Conservation (phyloP, 2,329 filamentous ascomycete genomes). For the Purpureocillium lavendulum region DNA sequence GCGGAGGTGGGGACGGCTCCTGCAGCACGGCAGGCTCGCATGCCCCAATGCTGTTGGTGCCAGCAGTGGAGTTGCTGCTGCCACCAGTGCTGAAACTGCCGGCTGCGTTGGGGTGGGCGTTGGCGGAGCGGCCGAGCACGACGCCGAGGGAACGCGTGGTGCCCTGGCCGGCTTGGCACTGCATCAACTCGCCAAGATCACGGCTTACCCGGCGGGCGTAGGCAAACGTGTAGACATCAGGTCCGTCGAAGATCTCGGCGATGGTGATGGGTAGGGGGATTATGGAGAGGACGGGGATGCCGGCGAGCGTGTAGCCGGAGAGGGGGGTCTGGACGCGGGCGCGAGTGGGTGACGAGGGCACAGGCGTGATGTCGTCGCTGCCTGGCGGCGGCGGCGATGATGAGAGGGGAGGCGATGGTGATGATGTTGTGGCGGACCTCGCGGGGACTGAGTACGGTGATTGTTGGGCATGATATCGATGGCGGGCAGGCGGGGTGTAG, state of each 20-base stretch:
- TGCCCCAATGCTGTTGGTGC: too few species aligned
- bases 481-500: conserved; percentile 5
- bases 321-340: conserved; percentile 13
- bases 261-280: conserved; percentile 21
- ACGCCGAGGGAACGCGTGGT: conserved; percentile 11
- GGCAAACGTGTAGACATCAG: conserved; percentile 20
- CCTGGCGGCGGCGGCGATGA: background rate
- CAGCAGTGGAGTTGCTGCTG: too few species aligned
- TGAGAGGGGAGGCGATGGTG: background rate
- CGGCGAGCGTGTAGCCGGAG: conserved; percentile 21
- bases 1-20: too few species aligned
- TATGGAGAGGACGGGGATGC: conserved; percentile 20
- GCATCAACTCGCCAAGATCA: conserved; percentile 18
- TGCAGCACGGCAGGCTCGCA: too few species aligned
- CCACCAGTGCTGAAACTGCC: background rate
- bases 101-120: background rate
- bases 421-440: background rate
- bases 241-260: conserved; percentile 21
- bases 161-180: conserved; percentile 10
- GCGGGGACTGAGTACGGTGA: conserved; percentile 4
- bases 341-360: conserved; percentile 8
- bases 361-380: conserved; percentile 2
- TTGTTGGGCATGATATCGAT: conserved; percentile 7
- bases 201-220: conserved; percentile 18
- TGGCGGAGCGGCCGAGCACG: conserved; percentile 8